Evolutionary conservation across 2,329 filamentous ascomycete genomes (phyloP), one percentile per base, ranked within the genome.

Genomic region (Hypoxylon sp.): DNA sequence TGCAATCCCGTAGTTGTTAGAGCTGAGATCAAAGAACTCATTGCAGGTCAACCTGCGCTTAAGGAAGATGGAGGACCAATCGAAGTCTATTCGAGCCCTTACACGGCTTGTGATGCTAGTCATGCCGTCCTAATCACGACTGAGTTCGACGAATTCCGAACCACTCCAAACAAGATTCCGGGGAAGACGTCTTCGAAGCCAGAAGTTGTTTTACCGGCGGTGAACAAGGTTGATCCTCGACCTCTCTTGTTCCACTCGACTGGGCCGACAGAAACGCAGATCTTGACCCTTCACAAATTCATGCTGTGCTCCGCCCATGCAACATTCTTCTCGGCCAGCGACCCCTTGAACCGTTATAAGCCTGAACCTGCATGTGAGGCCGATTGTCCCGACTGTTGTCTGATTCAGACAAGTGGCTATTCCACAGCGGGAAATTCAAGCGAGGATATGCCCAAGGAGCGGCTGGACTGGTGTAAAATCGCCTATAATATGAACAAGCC

Each of bases 131-230:
- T 87, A 64, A 84, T 87, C 73, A 83, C 84, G n/a, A 87, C 85
- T 55, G 85, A 87, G 64, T 86, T 85, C 67, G 84, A 87, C 72
- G 85, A 87, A 79, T 87, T 87, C 77, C 81, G 82, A 57, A 82
- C 81, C 72, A 79, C 52, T 45, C 57, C 58, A 51, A 32, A 25
- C 2, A 46, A 46, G 25, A n/a, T 21, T 10, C 13, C 32, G n/a
- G 11, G 41, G 28, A 46, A 46, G 43, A 53, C 17, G 14, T 11
- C 50, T 10, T 21, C 51, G 13, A 59, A 59, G 17, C n/a, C 38
- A 11, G 19, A 13, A 0, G 2, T 17, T 51, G 2, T 25, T 7
- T 45, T 28, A 10, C 21, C 36, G 53, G 3, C 41, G 10, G n/a
- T 36, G 11, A 38, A 43, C 14, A 7, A 5, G 56, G 70, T 76